Evolutionary conservation across 768 basidiomycete genomes (phyloP).

Genomic region (Strobilomyces confusus): DNA sequence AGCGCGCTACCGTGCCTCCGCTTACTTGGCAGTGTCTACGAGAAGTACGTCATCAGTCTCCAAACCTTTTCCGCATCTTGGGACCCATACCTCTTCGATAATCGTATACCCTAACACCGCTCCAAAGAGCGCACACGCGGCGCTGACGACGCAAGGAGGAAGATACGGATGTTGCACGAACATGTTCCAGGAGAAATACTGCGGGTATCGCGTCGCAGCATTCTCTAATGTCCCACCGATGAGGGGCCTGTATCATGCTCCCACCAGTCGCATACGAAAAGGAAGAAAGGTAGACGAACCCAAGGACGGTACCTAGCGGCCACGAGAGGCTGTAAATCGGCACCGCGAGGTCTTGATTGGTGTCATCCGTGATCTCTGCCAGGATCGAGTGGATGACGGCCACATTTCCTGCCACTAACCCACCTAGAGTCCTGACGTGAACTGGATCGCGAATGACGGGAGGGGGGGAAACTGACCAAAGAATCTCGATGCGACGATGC

Average conservation of each 20-base stretch:
- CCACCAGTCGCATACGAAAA: neutral
- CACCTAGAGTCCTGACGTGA: constrained; percentile 36
- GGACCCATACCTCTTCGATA: constrained; percentile 19
- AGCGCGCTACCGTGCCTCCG: neutral
- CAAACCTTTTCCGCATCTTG: neutral
- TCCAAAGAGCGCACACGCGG: constrained; percentile 7
- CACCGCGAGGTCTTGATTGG: constrained; percentile 56
- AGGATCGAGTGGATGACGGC: constrained; percentile 60
- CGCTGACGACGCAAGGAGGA: constrained; percentile 14
- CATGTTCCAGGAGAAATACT: constrained; percentile 9
- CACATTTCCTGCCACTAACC: constrained; percentile 55
- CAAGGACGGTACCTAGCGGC: constrained; percentile 54
- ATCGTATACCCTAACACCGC: constrained; percentile 13
- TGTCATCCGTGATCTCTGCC: constrained; percentile 58
- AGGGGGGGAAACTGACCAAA: constrained; percentile 36
- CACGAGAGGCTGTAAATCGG: constrained; percentile 56
- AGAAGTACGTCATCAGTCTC: neutral
- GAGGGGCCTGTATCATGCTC: constrained; percentile 8
- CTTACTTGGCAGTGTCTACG: constrained; percentile 19
- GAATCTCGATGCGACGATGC: constrained; percentile 47
- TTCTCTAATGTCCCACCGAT: constrained; percentile 19
- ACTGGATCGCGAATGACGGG: neutral
- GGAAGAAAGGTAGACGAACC: constrained; percentile 30
- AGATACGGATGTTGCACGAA: constrained; percentile 17
- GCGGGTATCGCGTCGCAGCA: constrained; percentile 9